phyloP scores from a whole-genome alignment of 495 filamentous ascomycete genomes.

The Trichoderma virens region DNA sequence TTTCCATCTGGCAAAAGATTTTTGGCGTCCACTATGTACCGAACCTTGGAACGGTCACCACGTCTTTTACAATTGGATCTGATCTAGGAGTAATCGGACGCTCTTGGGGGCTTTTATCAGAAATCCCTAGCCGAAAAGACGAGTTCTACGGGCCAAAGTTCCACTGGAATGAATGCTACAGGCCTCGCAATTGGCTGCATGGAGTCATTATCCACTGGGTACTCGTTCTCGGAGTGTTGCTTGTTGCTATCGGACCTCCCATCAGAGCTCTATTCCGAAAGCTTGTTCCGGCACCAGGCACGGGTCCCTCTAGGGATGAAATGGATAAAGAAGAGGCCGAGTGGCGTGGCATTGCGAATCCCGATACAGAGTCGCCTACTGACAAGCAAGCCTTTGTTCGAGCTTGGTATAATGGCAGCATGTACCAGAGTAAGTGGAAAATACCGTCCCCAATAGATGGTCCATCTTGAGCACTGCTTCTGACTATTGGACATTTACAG shows the following conservation, averaged over 20 bases:
- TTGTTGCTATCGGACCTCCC: slow-evolving; percentile 40
- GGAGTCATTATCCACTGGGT: slow-evolving; percentile 52
- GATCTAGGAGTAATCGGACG: slow-evolving; percentile 67
- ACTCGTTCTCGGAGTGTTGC: slow-evolving; percentile 40
- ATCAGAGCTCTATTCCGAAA: slow-evolving; percentile 24
- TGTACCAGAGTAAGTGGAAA: slow-evolving; percentile 51
- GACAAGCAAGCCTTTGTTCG: slow-evolving; percentile 49
- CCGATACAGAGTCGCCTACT: slow-evolving; percentile 40
- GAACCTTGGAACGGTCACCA: slow-evolving; percentile 61
- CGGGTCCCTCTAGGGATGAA: slow-evolving; percentile 54
- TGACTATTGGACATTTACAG: slow-evolving; percentile 23
- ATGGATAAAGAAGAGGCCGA: slow-evolving; percentile 51
- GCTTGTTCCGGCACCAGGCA: slow-evolving; percentile 56
- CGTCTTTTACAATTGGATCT: slow-evolving; percentile 46
- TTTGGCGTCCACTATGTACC: slow-evolving; percentile 56
- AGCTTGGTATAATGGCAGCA: slow-evolving; percentile 50
- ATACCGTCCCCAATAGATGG: not conserved
- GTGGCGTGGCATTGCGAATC: slow-evolving; percentile 57
- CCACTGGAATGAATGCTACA: slow-evolving; percentile 59
- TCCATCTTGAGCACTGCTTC: slow-evolving; percentile 3
- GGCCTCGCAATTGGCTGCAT: slow-evolving; percentile 48
- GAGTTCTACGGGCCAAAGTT: slow-evolving; percentile 66
- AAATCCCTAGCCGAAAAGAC: slow-evolving; percentile 24
- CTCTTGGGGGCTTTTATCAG: slow-evolving; percentile 64
- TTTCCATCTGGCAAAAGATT: slow-evolving; percentile 34